These are phyloP conservation scores for Eucalyptus camaldulensis DNA, from an alignment of 345 rosid species.

Conservation along the genomic window DNA sequence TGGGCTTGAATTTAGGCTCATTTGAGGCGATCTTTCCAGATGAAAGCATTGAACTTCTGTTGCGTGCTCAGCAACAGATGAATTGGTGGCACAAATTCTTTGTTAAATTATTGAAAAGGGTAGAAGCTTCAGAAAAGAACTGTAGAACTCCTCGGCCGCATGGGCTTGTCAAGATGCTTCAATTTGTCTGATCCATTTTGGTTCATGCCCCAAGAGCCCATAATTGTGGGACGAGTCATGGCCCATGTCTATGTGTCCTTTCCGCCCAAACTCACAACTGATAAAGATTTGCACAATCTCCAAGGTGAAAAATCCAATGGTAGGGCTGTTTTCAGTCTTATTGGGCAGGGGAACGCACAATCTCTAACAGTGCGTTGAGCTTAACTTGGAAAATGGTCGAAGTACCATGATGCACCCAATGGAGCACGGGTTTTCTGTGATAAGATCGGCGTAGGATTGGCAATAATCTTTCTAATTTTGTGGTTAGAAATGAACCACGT, in stretches of 20 bases:
- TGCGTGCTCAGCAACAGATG: background rate
- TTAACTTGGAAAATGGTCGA: background rate
- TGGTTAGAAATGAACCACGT: background rate
- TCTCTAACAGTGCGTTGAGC: background rate
- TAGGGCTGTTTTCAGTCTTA: background rate
- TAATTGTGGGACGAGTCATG: background rate
- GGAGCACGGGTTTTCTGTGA: background rate
- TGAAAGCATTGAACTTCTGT: background rate
- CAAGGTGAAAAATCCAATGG: background rate
- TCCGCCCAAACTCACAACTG: background rate
- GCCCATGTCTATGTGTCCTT: background rate
- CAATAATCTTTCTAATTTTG: background rate
- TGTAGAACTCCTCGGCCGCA: background rate
- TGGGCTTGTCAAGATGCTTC: background rate
- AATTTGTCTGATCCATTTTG: background rate
- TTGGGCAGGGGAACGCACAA: background rate
- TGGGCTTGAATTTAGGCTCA: no score
- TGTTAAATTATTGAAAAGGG: background rate
- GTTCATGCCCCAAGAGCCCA: background rate
- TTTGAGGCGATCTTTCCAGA: background rate
- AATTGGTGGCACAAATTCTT: background rate
- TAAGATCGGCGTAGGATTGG: background rate
- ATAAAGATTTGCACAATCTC: background rate
- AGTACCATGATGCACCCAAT: background rate
- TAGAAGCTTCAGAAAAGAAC: background rate